Evolutionary conservation across 2,329 filamentous ascomycete species (phyloP).

Genomic region (Ilyonectria sp.): DNA sequence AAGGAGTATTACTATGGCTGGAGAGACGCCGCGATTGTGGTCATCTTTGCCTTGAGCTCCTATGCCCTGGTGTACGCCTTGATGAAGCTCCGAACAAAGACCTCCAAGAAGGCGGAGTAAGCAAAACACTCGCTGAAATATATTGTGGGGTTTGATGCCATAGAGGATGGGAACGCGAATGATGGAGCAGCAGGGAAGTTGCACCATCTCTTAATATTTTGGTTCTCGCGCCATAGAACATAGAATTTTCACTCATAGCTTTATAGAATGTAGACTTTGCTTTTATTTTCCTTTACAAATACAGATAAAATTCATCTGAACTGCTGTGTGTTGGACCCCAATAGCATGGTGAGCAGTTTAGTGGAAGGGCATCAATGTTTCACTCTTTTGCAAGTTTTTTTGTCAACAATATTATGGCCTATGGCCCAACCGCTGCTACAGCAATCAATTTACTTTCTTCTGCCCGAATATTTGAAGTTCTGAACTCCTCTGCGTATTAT

Average conservation of each 20-base stretch:
- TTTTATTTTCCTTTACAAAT: too few relatives aligned
- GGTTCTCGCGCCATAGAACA: neutral
- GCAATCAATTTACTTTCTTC: too few relatives aligned
- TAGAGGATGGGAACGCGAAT: neutral
- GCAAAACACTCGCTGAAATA: neutral
- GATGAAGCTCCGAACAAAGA: constrained; percentile 66
- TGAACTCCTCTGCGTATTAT: too few relatives aligned
- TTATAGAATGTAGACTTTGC: too few relatives aligned
- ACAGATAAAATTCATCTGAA: too few relatives aligned
- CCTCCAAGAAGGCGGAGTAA: constrained; percentile 62
- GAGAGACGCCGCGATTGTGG: constrained; percentile 74
- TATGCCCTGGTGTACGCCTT: constrained; percentile 64
- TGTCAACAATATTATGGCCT: too few relatives aligned
- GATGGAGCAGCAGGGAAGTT: neutral
- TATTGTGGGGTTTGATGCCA: neutral
- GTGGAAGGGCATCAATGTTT: too few relatives aligned
- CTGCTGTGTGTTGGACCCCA: too few relatives aligned
- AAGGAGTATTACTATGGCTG: constrained; percentile 75
- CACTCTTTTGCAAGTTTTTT: too few relatives aligned
- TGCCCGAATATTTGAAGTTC: too few relatives aligned
- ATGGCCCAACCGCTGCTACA: too few relatives aligned
- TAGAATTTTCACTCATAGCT: neutral
- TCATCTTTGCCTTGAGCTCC: constrained; percentile 68
- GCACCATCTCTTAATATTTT: neutral
- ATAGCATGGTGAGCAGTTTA: too few relatives aligned